Evolutionary conservation across 345 rosid species (phyloP).

Genomic region (Draba incana): DNA sequence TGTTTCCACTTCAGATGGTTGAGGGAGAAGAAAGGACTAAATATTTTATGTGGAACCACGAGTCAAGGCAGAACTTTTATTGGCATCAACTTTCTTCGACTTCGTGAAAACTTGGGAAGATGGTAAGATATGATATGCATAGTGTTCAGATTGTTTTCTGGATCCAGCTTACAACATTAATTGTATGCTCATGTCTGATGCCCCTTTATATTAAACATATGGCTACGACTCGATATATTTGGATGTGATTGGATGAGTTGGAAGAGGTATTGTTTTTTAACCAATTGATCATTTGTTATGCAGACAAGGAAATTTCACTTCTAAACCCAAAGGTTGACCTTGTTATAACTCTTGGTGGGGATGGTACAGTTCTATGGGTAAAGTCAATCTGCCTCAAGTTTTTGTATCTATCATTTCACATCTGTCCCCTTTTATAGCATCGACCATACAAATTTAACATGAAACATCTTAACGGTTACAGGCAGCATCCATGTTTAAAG

Average conservation of each 20-base stretch:
- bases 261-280: too few species aligned
- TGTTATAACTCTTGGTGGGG: constrained; percentile 98
- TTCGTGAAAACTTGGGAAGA: constrained; percentile 91
- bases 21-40: constrained; percentile 66
- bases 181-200: too few species aligned
- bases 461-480: constrained; percentile 45
- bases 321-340: constrained; percentile 91
- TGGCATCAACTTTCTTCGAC: constrained; percentile 75
- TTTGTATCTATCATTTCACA: too few species aligned
- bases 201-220: too few species aligned
- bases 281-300: constrained; percentile 32
- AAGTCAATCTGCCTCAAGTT: constrained; percentile 35
- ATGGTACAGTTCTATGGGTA: constrained; percentile 99
- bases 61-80: constrained; percentile 72
- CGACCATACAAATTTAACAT: constrained; percentile 24
- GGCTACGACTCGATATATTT: too few species aligned
- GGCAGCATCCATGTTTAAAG: constrained; percentile 98
- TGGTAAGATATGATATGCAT: constrained; percentile 51
- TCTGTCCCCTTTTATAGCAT: too few species aligned
- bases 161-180: too few species aligned
- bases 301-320: constrained; percentile 72
- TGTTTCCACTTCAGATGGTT: constrained; percentile 71
- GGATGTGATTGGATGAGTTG: too few species aligned
- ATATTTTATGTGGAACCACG: constrained; percentile 90
- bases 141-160: too few species aligned